phyloP scores from a whole-genome alignment of 139 green algal genomes.

The Chloropicon primus region DNA sequence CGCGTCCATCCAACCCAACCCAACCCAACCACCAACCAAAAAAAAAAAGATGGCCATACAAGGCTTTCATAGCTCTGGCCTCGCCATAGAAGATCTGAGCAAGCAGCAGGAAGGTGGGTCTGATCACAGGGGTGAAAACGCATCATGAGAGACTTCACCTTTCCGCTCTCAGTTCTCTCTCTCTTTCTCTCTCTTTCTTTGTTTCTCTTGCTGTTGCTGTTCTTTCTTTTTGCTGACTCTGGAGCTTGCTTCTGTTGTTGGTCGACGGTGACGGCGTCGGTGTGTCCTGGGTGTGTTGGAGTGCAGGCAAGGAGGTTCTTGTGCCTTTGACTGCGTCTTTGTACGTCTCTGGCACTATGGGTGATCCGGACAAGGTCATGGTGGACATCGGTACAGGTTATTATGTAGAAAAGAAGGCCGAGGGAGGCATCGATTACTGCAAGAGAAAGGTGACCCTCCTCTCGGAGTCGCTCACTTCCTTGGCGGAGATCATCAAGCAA shows the following conservation, averaged over 20 bases:
- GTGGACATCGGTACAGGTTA: constrained; percentile 85
- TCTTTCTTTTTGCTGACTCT: no score
- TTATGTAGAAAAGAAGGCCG: constrained; percentile 57
- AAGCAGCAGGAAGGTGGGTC: constrained; percentile 39
- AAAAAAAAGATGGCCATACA: constrained; percentile 27
- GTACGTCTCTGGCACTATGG: constrained; percentile 66
- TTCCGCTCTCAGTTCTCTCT: no score
- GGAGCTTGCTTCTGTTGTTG: not conserved
- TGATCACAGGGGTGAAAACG: no score
- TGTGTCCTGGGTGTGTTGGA: not conserved
- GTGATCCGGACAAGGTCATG: constrained; percentile 55
- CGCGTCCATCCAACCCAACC: no score
- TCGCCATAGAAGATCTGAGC: constrained; percentile 28
- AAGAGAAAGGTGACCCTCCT: constrained; percentile 48
- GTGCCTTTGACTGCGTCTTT: constrained; percentile 74
- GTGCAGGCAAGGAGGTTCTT: constrained; percentile 64
- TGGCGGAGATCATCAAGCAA: not conserved
- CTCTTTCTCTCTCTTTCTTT: no score
- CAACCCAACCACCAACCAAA: no score
- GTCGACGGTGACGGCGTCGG: not conserved
- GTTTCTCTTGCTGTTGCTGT: no score
- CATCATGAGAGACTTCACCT: no score
- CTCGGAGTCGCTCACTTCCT: constrained; percentile 12
- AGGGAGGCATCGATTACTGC: constrained; percentile 53
- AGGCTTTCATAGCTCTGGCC: constrained; percentile 33